These are phyloP conservation scores for Populus alba DNA, from an alignment of 345 rosid genomes.

Conservation along the genomic window DNA sequence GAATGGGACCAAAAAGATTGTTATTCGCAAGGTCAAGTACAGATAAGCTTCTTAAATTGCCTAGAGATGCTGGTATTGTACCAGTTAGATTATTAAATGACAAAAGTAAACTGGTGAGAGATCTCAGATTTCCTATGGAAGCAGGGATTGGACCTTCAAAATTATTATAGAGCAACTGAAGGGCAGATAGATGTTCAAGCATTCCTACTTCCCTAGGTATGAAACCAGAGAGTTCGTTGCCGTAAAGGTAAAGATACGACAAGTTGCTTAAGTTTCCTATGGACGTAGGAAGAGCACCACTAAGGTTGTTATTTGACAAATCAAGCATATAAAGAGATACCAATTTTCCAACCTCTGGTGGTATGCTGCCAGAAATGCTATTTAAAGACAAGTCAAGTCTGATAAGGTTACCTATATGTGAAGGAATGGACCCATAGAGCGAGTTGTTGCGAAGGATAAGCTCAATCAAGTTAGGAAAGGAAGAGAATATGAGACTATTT, in stretches of 20 bases:
- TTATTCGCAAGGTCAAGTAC: fast-evolving
- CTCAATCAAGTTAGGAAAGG: conserved; percentile 3
- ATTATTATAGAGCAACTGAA: too few relatives aligned
- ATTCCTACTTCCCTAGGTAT: too few relatives aligned
- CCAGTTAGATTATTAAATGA: background rate
- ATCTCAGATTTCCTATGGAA: background rate
- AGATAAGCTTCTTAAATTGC: background rate
- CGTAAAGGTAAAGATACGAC: too few relatives aligned
- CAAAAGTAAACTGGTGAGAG: background rate
- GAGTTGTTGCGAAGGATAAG: conserved; percentile 1
- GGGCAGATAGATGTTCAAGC: too few relatives aligned
- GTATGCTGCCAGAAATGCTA: too few relatives aligned
- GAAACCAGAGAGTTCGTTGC: too few relatives aligned
- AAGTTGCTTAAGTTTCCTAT: background rate
- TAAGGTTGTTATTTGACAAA: background rate
- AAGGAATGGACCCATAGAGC: conserved; percentile 19
- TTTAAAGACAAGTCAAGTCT: too few relatives aligned
- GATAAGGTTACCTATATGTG: conserved; percentile 8
- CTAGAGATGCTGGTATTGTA: background rate
- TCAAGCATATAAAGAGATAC: too few relatives aligned
- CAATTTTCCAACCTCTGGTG: too few relatives aligned
- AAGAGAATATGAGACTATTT: conserved; percentile 10
- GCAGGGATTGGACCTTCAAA: too few relatives aligned
- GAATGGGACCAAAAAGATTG: background rate
- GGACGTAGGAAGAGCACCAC: background rate